Conservation (phyloP, 352 stramenopile genomes). For the Pythium biforme region DNA sequence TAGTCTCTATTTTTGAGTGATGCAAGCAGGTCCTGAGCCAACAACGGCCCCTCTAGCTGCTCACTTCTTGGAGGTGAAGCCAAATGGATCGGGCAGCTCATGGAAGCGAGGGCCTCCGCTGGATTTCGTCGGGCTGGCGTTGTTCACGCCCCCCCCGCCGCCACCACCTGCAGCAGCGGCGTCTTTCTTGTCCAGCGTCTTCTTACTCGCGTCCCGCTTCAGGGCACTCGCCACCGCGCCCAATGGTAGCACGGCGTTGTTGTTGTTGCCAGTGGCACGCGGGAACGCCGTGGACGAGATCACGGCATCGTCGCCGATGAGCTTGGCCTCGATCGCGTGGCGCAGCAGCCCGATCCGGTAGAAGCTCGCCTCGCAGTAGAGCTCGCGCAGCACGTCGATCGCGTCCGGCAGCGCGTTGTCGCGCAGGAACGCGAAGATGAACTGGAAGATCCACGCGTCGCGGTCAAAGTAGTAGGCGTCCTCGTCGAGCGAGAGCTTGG, state of each 20-base stretch:
- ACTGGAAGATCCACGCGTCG: constrained; percentile 72
- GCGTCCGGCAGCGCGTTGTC: constrained; percentile 59
- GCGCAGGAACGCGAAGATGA: constrained; percentile 65
- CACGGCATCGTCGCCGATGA: constrained; percentile 60
- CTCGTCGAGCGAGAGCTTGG: constrained; percentile 43
- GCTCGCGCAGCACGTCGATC: constrained; percentile 60
- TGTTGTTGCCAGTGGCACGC: background rate
- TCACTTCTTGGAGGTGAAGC: constrained; percentile 61
- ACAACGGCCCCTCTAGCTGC: background rate
- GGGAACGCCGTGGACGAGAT: constrained; percentile 14
- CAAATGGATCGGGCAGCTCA: constrained; percentile 62
- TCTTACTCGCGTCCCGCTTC: constrained; percentile 13
- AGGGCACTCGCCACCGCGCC: background rate
- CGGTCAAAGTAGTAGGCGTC: constrained; percentile 75
- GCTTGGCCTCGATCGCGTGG: constrained; percentile 75
- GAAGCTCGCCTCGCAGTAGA: constrained; percentile 79
- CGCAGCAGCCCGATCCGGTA: constrained; percentile 71
- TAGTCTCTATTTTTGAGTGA: constrained; percentile 22
- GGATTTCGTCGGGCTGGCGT: constrained; percentile 5
- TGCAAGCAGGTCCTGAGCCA: background rate
- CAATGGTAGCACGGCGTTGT: background rate
- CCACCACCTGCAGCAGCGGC: background rate
- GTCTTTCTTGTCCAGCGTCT: constrained; percentile 38
- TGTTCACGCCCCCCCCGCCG: no score
- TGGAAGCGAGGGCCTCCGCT: constrained; percentile 22